phyloP scores from a whole-genome alignment of 1,284 basidiomycete species.

The Puccinia coronata region DNA sequence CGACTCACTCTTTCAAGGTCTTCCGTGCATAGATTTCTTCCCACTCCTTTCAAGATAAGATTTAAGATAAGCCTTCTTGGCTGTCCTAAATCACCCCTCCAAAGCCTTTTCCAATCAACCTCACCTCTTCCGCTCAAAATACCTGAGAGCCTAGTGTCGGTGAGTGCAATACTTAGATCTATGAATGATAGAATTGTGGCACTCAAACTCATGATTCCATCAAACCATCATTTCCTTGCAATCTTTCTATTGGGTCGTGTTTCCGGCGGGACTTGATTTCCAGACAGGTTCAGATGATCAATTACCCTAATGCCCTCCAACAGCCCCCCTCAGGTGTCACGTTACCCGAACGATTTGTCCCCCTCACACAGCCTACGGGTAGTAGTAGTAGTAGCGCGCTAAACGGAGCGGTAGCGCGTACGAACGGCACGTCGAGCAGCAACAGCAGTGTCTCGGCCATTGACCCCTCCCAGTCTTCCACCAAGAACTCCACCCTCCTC shows the following conservation, averaged over 20 bases:
- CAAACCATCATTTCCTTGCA: too few relatives aligned
- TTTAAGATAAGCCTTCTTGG: too few relatives aligned
- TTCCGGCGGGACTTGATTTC: background rate
- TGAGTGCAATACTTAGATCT: too few relatives aligned
- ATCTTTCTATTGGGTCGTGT: background rate
- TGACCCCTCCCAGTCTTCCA: background rate
- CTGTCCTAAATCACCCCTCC: too few relatives aligned
- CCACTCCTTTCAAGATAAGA: too few relatives aligned
- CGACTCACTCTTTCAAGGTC: too few relatives aligned
- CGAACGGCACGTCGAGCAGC: background rate
- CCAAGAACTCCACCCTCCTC: background rate
- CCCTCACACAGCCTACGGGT: background rate
- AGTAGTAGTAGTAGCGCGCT: background rate
- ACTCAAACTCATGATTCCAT: too few relatives aligned
- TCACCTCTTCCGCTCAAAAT: too few relatives aligned
- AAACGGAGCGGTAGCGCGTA: background rate
- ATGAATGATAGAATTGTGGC: too few relatives aligned
- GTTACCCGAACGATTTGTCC: constrained; percentile 1
- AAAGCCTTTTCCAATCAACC: too few relatives aligned
- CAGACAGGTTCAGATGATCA: constrained; percentile 16
- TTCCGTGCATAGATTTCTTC: too few relatives aligned
- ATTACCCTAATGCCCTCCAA: constrained; percentile 19
- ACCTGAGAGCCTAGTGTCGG: too few relatives aligned
- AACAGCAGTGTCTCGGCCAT: background rate
- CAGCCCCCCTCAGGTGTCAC: background rate